Base-by-base conservation (phyloP, 2,329 filamentous ascomycete genomes). In the Alternaria sp. region DNA sequence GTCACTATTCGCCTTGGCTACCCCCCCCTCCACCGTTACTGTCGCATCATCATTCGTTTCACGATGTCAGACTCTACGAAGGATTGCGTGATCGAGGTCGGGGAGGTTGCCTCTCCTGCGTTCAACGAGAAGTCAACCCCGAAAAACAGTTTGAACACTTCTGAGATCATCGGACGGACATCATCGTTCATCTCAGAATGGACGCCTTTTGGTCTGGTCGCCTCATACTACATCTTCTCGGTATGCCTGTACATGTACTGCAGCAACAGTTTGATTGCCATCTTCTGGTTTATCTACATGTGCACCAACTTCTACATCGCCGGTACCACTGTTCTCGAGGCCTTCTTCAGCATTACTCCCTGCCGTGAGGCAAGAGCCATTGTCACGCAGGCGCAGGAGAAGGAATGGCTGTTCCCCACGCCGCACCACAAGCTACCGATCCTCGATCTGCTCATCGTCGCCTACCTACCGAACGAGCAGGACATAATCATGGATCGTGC, bases 401-500 rank as follows among this genome's bases (percentile, higher is more conserved):
- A 76, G 39, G 70, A 71, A 5, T 80, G 79, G 79, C 61, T 68
- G 5, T 80, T 81, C 51, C 79, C 78, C 11, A 80, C 79, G 9
- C 67, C 77, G 10, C 74, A 80, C 54, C 66, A 73, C 45, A 66
- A 80, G 13, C 70, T 83, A 3, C 75, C 76, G 1, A 76, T 79
- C 26, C 72, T 83, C 17, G 81, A 83, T 59, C 70, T 83, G 39
- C 72, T 82, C 52, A 81, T 83, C 53, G 81, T 83, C 3, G 81
- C 81, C 13, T 83, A 83, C 61, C 72, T 83, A n/a, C 81, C 81
- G 5, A 83, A 83, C 56, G 81, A 83, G 65, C 73, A 81, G 65
- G 80, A 82, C 51, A 83, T 83, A 51, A 81, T 83, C 62, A 75
- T 81, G 66, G 80, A 81, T 46, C 79, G 81, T 8, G 75, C 80